Conservation (phyloP, 441 rosid species). For the Arabidopsis lyrata region DNA sequence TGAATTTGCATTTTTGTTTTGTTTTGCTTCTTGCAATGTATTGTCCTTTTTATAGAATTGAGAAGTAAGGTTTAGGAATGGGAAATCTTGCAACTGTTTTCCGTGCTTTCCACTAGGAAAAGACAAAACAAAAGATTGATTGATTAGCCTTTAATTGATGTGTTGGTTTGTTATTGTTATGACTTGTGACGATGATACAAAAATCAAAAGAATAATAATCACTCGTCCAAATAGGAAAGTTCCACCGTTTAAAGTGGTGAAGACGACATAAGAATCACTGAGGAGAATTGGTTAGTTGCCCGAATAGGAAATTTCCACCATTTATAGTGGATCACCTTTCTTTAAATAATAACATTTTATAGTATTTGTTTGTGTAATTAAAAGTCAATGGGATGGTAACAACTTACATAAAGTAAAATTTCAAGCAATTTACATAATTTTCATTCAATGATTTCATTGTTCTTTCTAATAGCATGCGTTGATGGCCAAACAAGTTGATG, state of each 20-base stretch:
- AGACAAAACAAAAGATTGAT: conserved; percentile 40
- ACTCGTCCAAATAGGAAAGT: conserved; percentile 42
- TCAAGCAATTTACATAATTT: conserved; percentile 15
- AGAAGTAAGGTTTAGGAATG: conserved; percentile 18
- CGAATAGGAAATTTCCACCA: conserved; percentile 47
- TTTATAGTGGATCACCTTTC: conserved; percentile 32
- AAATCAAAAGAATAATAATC: conserved; percentile 24
- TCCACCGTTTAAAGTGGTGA: conserved; percentile 41
- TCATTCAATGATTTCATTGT: conserved; percentile 18
- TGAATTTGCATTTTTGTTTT: conserved; percentile 35
- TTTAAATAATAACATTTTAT: not conserved
- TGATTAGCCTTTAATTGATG: conserved; percentile 32
- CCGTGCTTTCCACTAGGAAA: conserved; percentile 29
- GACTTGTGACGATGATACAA: conserved; percentile 33
- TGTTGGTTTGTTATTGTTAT: conserved; percentile 26
- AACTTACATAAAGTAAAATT: conserved; percentile 23
- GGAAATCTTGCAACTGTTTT: conserved; percentile 13
- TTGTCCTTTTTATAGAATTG: conserved; percentile 29
- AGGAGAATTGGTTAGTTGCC: conserved; percentile 41
- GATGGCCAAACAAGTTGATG: conserved; percentile 7
- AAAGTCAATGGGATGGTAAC: conserved; percentile 34
- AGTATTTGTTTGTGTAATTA: conserved; percentile 25
- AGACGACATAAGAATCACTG: conserved; percentile 37
- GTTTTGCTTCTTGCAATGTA: conserved; percentile 31
- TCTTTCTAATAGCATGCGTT: conserved; percentile 4